Evolutionary conservation across 2,329 filamentous ascomycete species (phyloP).

Genomic region (Pleochaeta shiraiana): DNA sequence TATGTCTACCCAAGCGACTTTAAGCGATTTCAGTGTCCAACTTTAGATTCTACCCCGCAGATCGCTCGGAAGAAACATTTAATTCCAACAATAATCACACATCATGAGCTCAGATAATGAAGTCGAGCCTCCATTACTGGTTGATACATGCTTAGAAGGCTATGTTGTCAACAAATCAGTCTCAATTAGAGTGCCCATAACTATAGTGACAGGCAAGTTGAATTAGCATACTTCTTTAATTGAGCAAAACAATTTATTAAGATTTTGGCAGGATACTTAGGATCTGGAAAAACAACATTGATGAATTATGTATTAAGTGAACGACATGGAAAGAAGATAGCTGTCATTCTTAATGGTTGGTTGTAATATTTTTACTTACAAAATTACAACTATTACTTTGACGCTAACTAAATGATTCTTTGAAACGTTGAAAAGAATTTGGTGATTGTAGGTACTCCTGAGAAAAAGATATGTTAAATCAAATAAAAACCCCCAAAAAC

Average conservation of each 20-base stretch:
- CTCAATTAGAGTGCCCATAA: constrained; percentile 53
- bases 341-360: constrained; percentile 80
- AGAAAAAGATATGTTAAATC: neutral
- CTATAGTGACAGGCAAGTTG: constrained; percentile 51
- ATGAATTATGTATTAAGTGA: constrained; percentile 92
- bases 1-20: too few relatives aligned
- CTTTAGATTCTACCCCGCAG: too few relatives aligned
- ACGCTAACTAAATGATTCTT: neutral
- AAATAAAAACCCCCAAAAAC: neutral
- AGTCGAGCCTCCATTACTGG: constrained; percentile 43
- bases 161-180: constrained; percentile 27
- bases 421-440: constrained; percentile 35
- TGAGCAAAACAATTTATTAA: neutral
- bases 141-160: constrained; percentile 23
- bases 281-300: constrained; percentile 85
- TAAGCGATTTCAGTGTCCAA: too few relatives aligned
- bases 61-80: too few relatives aligned
- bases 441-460: constrained; percentile 41
- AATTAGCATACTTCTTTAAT: neutral
- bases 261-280: constrained; percentile 51
- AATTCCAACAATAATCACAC: too few relatives aligned
- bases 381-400: constrained; percentile 6
- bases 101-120: constrained; percentile 41
- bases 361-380: constrained; percentile 17
- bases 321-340: constrained; percentile 92